Conservation (phyloP, 805 yeast genomes). For the Myxozyma neotropica region DNA sequence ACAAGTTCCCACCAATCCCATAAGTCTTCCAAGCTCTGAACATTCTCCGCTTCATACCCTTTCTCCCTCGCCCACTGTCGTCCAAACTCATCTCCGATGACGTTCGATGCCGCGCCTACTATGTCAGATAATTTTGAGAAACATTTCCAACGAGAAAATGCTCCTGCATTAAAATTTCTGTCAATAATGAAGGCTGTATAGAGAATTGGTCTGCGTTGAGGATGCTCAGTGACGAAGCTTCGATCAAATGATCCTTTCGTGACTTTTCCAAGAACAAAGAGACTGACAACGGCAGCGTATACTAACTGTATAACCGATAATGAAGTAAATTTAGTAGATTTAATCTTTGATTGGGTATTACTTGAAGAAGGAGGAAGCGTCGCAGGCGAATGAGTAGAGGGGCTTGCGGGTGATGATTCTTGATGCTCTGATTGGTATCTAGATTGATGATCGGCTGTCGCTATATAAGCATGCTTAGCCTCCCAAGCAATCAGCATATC, state of each 20-base stretch:
- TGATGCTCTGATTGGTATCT: not conserved
- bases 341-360: not conserved
- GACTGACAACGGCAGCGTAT: conserved; percentile 25
- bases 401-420: not conserved
- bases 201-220: conserved; percentile 10
- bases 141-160: conserved; percentile 18
- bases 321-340: conserved; percentile 6
- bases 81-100: conserved; percentile 10
- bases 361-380: not conserved
- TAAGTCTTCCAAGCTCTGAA: conserved; percentile 15
- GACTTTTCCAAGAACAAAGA: conserved; percentile 15
- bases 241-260: conserved; percentile 1
- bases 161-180: not conserved
- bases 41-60: conserved; percentile 13
- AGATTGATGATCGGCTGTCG: not conserved
- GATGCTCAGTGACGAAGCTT: conserved; percentile 3
- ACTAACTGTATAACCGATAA: conserved; percentile 15
- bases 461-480: conserved; percentile 1
- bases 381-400: not conserved
- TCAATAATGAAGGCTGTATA: conserved; percentile 8
- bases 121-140: conserved; percentile 13
- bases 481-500: conserved; percentile 20
- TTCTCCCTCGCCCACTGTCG: conserved; percentile 12
- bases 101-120: conserved; percentile 11
- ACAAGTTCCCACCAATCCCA: conserved; percentile 22